Base-by-base conservation (phyloP, 768 basidiomycete genomes). In the Kwoniella bestiolae region DNA sequence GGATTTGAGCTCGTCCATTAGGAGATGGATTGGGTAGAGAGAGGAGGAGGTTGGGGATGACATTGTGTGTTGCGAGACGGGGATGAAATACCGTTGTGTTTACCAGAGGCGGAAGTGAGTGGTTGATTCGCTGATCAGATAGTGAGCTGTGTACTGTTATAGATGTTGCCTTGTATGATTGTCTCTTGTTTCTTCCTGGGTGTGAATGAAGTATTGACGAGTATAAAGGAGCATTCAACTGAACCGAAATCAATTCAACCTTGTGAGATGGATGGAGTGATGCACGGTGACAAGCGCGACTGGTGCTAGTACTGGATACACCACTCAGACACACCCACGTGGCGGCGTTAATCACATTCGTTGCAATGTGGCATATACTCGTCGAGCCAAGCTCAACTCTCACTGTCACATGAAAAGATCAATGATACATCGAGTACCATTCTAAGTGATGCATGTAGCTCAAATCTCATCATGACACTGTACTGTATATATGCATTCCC, bases 1-100 rank as follows among this genome's bases (percentile, higher is more conserved):
- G 56, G 94, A 92, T 74, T 94, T 91, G 62, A 98, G 85, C 83
- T 98, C 95, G 84, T 98, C 95, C 90, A 96, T 94, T 61, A 96
- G 87, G 80, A 96, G 90, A 76, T 92, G 92, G 84, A 95, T 94
- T 82, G 93, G 93, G 52, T 91, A 90, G 83, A 94, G 65, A n/a
- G 62, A 61, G 0, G 65, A 67, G 21, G 68, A 56, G 2, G 66
- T 49, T 46, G 56, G 49, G 2, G 63, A 58, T 45, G 69, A 66
- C 71, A 71, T 73, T 46, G 32, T 34, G 31, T n/a, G 28, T 35
- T 26, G 7, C 26, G 38, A 41, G 38, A 41, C n/a, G n/a, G n/a
- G n/a, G n/a, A n/a, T n/a, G n/a, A n/a, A n/a, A n/a, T n/a, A n/a
- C n/a, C n/a, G n/a, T n/a, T n/a, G n/a, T n/a, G n/a, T n/a, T n/a